Conservation (phyloP, 2,329 filamentous ascomycete species). For the Clonostachys chloroleuca region DNA sequence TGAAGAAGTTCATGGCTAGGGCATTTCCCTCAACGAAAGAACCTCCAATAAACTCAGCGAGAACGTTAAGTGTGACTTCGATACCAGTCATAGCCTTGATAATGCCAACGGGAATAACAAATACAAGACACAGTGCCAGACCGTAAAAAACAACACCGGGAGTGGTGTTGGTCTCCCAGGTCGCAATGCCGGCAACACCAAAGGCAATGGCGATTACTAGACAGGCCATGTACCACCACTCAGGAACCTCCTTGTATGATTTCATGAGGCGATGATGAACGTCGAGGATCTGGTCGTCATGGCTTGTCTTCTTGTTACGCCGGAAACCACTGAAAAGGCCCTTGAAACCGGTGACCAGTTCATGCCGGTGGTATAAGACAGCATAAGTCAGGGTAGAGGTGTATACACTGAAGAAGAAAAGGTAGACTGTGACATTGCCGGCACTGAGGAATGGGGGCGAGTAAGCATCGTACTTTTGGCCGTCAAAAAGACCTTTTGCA, state of each 20-base stretch:
- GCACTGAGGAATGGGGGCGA: conserved; percentile 47
- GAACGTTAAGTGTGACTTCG: conserved; percentile 45
- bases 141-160: conserved; percentile 47
- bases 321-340: conserved; percentile 36
- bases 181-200: conserved; percentile 39
- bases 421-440: conserved; percentile 44
- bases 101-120: conserved; percentile 47
- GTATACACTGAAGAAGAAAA: conserved; percentile 52
- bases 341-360: conserved; percentile 44
- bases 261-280: conserved; percentile 45
- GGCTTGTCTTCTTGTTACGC: conserved; percentile 27
- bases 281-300: conserved; percentile 26
- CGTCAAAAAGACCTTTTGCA: conserved; percentile 36
- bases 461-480: conserved; percentile 40
- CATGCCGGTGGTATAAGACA: conserved; percentile 44
- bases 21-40: conserved; percentile 44
- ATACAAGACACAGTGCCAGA: conserved; percentile 41
- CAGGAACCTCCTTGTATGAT: conserved; percentile 40
- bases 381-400: conserved; percentile 46
- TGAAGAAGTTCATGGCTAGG: conserved; percentile 50
- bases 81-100: conserved; percentile 49
- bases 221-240: conserved; percentile 47
- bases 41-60: conserved; percentile 50
- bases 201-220: conserved; percentile 37
- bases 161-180: conserved; percentile 45